Evolutionary conservation across 2,329 filamentous ascomycete genomes (phyloP), one percentile per base, ranked within the genome.

Genomic region (Aspergillus fischeri): DNA sequence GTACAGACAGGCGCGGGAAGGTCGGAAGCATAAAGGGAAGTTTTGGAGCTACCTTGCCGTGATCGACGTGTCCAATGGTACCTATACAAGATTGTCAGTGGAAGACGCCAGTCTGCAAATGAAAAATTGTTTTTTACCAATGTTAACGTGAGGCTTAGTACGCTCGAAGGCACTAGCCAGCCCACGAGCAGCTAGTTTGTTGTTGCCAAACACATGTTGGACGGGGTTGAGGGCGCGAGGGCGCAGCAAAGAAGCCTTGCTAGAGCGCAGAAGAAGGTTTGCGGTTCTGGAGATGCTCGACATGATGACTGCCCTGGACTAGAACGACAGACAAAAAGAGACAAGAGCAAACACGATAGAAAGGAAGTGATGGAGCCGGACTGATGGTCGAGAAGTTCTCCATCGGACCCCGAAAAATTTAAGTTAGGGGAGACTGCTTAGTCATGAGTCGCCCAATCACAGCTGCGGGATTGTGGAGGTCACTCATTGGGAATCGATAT

Each of bases 41-140:
- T 27, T 45, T 45, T 44, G 41, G 8, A 56, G 73, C 64, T 80
- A 96, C 92, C 90, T 99, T 99, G 82, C 93, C 93, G 81, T 99
- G 93, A 86, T 99, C 94, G 80, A 99, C 94, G 83, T 99, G 94
- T 70, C 94, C 94, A 80, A 99, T 99, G 69, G 94, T 99, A 77
- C 89, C 89, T 92, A 55, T 50, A 42, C 21, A 29, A 41, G 7
- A 28, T 25, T 14, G 21, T 47, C 11, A 47, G 44, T 14, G 11
- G 24, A 47, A 24, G 44, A 11, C 5, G 24, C 2, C 9, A 24
- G 24, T 9, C 14, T 2, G 28, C 10, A 20, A 24, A 24, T 8
- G n/a, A 44, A 48, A 9, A 48, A 49, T 51, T n/a, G 20, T 17
- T 20, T 59, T 81, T 66, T 82, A 90, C 94, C 94, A 73, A 99